A percentile compares a stretch with the other conserved stretches of the same genome.
Conservation (phyloP, 106 monocot species). For the Dioscorea alata region DNA sequence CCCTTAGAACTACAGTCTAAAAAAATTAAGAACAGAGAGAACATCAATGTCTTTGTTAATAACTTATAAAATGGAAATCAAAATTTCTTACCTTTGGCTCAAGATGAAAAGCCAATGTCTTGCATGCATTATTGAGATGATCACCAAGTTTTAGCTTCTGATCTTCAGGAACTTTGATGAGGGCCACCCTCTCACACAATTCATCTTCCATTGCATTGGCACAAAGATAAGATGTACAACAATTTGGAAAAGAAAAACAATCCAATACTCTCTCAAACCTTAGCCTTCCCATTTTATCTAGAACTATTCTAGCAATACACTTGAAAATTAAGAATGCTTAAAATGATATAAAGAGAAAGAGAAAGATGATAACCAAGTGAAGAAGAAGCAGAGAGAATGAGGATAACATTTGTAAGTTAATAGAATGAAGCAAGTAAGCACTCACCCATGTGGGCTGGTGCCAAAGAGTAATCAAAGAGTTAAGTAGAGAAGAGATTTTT, state of each 20-base stretch:
- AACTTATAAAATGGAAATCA: no score
- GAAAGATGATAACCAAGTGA: not conserved
- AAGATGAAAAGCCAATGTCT: conserved; percentile 40
- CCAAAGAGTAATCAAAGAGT: not conserved
- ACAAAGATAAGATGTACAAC: conserved; percentile 27
- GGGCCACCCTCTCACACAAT: conserved; percentile 14
- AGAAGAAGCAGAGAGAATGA: not conserved
- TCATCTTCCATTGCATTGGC: conserved; percentile 21
- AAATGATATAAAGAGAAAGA: no score
- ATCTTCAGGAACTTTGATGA: conserved; percentile 26
- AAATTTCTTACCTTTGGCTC: conserved; percentile 34
- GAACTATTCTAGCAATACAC: not conserved
- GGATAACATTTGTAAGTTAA: not conserved
- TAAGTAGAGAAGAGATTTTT: not conserved
- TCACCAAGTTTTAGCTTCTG: conserved; percentile 24
- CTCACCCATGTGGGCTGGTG: conserved; percentile 11
- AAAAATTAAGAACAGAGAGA: not conserved
- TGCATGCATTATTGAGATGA: conserved; percentile 11
- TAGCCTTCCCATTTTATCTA: conserved; percentile 19
- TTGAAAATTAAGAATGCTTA: not conserved
- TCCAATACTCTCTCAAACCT: conserved; percentile 36
- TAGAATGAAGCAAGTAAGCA: not conserved
- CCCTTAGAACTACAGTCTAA: conserved; percentile 55
- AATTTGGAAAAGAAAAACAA: conserved; percentile 31
- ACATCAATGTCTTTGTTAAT: not conserved